Conservation (phyloP, 2,329 filamentous ascomycete genomes). For the Beauveria asiatica region DNA sequence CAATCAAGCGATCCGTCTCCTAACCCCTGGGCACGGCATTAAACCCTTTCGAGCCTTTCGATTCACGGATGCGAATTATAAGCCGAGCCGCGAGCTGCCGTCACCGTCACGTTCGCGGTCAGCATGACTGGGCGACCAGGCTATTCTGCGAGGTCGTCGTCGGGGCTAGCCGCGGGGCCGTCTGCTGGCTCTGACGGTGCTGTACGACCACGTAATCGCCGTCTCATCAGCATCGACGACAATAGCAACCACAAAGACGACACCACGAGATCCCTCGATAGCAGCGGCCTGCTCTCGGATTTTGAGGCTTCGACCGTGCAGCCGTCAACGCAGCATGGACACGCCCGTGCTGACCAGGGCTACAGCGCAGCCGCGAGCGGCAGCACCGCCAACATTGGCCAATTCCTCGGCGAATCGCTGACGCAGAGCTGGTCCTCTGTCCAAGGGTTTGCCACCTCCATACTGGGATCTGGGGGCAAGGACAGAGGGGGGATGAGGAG, state of each 20-base stretch:
- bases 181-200: constrained; percentile 31
- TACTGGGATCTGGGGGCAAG: constrained; percentile 23
- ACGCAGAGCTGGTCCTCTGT: constrained; percentile 47
- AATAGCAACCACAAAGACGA: constrained; percentile 21
- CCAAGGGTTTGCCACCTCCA: constrained; percentile 43
- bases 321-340: not conserved
- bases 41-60: constrained; percentile 21
- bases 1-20: not conserved
- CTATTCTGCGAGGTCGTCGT: constrained; percentile 23
- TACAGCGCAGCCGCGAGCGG: constrained; percentile 12
- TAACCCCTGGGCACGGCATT: not conserved
- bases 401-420: constrained; percentile 43
- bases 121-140: constrained; percentile 26
- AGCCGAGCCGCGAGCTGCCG: constrained; percentile 20
- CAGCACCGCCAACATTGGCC: constrained; percentile 28
- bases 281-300: constrained; percentile 22
- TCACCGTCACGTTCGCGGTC: constrained; percentile 24
- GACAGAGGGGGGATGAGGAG: constrained; percentile 3
- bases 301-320: constrained; percentile 23
- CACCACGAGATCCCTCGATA: constrained; percentile 1
- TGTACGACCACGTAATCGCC: constrained; percentile 44
- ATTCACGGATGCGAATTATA: constrained; percentile 23
- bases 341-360: not conserved
- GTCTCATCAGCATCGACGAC: constrained; percentile 27
- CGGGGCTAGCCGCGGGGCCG: constrained; percentile 38